Evolutionary conservation across 2,329 filamentous ascomycete genomes (phyloP).

Genomic region (Ceratocystiopsis minuta): DNA sequence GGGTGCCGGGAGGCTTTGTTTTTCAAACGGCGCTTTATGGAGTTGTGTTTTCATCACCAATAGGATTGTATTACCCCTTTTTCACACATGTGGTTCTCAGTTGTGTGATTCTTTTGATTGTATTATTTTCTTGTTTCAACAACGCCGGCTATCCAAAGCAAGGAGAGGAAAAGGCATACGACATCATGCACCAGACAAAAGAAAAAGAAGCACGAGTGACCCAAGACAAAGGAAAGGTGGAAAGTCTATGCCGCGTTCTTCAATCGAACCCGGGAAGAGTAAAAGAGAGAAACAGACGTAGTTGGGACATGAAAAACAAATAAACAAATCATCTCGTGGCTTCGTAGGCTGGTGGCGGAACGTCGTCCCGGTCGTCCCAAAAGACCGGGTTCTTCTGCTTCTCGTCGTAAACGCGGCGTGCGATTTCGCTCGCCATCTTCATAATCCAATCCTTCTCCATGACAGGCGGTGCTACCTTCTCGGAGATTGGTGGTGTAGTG

Average conservation of each 20-base stretch:
- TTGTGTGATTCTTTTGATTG: background rate
- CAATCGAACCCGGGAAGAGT: background rate
- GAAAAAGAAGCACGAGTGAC: background rate
- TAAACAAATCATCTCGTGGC: conserved; percentile 5
- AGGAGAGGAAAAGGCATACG: too few relatives aligned
- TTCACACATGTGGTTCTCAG: background rate
- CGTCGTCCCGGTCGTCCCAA: conserved; percentile 37
- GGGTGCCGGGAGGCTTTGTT: background rate
- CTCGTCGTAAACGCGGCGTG: conserved; percentile 71
- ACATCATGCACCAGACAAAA: background rate
- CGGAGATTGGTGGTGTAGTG: too few relatives aligned
- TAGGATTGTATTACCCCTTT: too few relatives aligned
- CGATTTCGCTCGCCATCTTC: conserved; percentile 89
- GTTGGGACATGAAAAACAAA: background rate
- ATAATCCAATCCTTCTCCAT: conserved; percentile 72
- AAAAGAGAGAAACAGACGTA: background rate
- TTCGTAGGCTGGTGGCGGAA: conserved; percentile 45
- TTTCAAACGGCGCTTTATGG: too few relatives aligned
- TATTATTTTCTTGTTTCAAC: too few relatives aligned
- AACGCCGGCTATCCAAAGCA: too few relatives aligned
- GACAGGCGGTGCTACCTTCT: conserved; percentile 28
- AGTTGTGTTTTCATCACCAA: background rate
- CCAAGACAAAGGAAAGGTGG: background rate
- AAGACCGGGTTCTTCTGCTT: conserved; percentile 40
- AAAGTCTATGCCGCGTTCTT: too few relatives aligned